Base-by-base conservation (phyloP, 192 early-diverging fungal species). In the Geranomyces variabilis region DNA sequence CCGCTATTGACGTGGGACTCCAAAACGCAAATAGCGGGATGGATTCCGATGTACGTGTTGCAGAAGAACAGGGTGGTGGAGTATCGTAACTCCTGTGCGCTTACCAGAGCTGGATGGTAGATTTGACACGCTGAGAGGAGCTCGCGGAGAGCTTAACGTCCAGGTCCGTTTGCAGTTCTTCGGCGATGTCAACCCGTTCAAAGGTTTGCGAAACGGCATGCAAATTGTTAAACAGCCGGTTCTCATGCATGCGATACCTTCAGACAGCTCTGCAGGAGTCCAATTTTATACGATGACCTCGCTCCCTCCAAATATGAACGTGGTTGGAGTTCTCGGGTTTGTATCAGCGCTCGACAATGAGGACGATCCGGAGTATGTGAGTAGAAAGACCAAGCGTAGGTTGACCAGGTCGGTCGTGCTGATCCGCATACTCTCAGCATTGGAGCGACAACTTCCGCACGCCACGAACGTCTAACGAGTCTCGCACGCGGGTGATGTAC, bases 161-260 rank as follows among this genome's bases (percentile, higher is more conserved):
- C 88, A 88, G 49, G 84, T 92, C 21, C 86, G 88, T 46, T 69
- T 93, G 56, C 88, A 93, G 67, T 92, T 92, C 70, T 92, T 93
- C 80, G 91, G 91, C 7, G 89, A 93, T 73, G 80, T 86, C 26
- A 93, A 93, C 70, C 92, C 90, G 14, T 93, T 93, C 77, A 90
- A 88, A 70, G 90, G 92, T 70, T 31, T 15, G 51, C 19, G 19
- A 55, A 24, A 3, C 4, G 51, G 15, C 14, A 28, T 55, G 36
- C 10, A 3, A 41, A 41, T n/a, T n/a, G n/a, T n/a, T n/a, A n/a
- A n/a, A n/a, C n/a, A n/a, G n/a, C n/a, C n/a, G n/a, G n/a, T n/a
- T 26, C 24, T 26, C 3, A n/a, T 7, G 24, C 15, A 15, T 26
- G 51, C 46, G 10, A 19, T 47, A n/a, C 4, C 7, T 60, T 33